Base-by-base conservation (phyloP, 306 rosid species). In the Sesbania bispinosa region DNA sequence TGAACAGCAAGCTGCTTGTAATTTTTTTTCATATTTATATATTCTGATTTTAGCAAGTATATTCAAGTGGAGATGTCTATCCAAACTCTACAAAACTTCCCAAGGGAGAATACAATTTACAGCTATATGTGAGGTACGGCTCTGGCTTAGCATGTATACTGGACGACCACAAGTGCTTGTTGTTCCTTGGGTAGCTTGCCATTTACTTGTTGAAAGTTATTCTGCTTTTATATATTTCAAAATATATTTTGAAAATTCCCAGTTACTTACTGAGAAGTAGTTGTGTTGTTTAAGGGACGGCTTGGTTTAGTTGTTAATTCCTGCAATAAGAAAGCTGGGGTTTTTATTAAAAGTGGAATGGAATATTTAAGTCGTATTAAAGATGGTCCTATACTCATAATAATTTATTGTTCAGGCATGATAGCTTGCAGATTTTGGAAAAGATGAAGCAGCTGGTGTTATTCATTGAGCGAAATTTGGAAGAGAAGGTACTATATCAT, bases 71-170 rank as follows among this genome's bases (percentile, higher is more conserved):
- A 32, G 98, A 94, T 71, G 94, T 41, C 80, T 94, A 94, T 69
- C 98, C 98, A 18, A 39, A 50, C 2, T 68, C 60, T 57, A 68
- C 90, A 42, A 94, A 91, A 77, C 96, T 90, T 72, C 92, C 98
- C 50, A 89, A 89, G 84, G 98, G 98, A 63, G 98, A 94, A 55
- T 94, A 89, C 90, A 90, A 35, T 80, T 73, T 94, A 79, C 96
- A 55, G 72, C 79, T 94, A 47, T 83, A 85, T 76, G 55, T 90
- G 73, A 94, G 98, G 97, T 94, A 81, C 41, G 38, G 33, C 46
- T 42, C 69, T 75, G 67, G 75, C 77, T 80, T 60, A 3, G 50
- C 27, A 61, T 45, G 54, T 85, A 62, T 81, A 16, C 45, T 36
- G 74, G 53, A 80, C 38, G 46, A 18, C 16, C 26, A 72, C 65